Percentiles rank a stretch among this genome's conserved stretches.
Evolutionary conservation across 148 eudicot species (phyloP).

Genomic region (Heliosperma pusillum): DNA sequence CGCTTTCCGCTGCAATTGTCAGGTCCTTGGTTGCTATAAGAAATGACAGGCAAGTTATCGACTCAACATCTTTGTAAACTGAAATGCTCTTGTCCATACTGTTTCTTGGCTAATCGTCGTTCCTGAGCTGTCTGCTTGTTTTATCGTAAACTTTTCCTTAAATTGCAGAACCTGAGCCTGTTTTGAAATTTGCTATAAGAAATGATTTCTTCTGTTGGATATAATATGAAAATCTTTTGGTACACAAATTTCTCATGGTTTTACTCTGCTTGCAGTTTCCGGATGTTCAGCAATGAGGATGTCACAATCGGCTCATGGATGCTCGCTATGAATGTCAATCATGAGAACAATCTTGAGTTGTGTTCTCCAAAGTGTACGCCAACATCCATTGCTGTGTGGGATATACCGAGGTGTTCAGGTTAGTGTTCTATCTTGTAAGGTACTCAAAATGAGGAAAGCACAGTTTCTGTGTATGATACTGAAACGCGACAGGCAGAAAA

Average conservation of each 20-base stretch:
- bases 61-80: neutral
- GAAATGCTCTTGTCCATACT: conserved; percentile 5
- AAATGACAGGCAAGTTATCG: conserved; percentile 71
- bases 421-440: conserved; percentile 18
- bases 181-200: neutral
- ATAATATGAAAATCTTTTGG: neutral
- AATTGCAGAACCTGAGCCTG: neutral
- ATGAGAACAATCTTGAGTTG: conserved; percentile 59
- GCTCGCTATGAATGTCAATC: conserved; percentile 98
- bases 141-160: neutral
- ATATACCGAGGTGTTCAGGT: conserved; percentile 96
- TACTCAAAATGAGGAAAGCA: neutral
- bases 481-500: no score
- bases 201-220: no score
- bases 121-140: neutral
- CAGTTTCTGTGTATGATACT: no score
- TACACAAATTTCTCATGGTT: neutral
- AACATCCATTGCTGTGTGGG: conserved; percentile 88
- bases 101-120: neutral
- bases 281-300: conserved; percentile 98
- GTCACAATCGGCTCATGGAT: conserved; percentile 96
- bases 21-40: conserved; percentile 77
- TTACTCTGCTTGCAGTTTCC: conserved; percentile 53
- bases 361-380: conserved; percentile 68
- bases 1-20: conserved; percentile 87